Conservation (phyloP, 768 basidiomycete species). For the Pleurotus tuber-regium region DNA sequence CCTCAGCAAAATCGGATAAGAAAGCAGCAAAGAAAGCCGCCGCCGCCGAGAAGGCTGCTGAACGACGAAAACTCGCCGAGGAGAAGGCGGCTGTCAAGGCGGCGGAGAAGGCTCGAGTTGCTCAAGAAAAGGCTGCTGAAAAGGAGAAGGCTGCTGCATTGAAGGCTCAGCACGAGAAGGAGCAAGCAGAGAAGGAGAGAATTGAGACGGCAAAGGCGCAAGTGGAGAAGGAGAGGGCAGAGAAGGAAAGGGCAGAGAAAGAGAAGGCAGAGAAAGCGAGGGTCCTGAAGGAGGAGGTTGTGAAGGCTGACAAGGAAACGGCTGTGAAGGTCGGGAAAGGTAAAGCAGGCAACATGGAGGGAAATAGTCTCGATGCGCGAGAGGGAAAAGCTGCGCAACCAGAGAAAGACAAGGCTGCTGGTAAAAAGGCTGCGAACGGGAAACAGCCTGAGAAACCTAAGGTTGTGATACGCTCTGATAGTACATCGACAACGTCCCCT, state of each 20-base stretch:
- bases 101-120: slow-evolving; percentile 51
- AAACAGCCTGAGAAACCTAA: neutral
- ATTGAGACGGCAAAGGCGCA: slow-evolving; percentile 37
- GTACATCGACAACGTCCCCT: slow-evolving; percentile 14
- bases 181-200: slow-evolving; percentile 32
- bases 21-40: slow-evolving; percentile 66
- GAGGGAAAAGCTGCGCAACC: neutral
- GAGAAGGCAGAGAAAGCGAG: slow-evolving; percentile 35
- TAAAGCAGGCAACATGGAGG: too few relatives aligned
- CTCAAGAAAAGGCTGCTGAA: slow-evolving; percentile 52
- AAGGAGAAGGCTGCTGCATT: slow-evolving; percentile 43
- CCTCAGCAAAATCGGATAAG: slow-evolving; percentile 55
- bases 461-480: slow-evolving; percentile 1
- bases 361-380: too few relatives aligned
- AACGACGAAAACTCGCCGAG: slow-evolving; percentile 53
- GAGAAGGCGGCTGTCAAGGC: slow-evolving; percentile 57
- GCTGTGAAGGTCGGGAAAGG: slow-evolving; percentile 16
- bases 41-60: slow-evolving; percentile 59
- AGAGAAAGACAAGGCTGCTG: slow-evolving; percentile 5
- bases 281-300: slow-evolving; percentile 35
- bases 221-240: slow-evolving; percentile 33
- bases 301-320: slow-evolving; percentile 33
- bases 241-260: slow-evolving; percentile 25
- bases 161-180: slow-evolving; percentile 38
- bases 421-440: slow-evolving; percentile 16